These are phyloP conservation scores for Chrysoporthe deuterocubensis DNA, from an alignment of 2,329 filamentous ascomycete species.

Conservation along the genomic window DNA sequence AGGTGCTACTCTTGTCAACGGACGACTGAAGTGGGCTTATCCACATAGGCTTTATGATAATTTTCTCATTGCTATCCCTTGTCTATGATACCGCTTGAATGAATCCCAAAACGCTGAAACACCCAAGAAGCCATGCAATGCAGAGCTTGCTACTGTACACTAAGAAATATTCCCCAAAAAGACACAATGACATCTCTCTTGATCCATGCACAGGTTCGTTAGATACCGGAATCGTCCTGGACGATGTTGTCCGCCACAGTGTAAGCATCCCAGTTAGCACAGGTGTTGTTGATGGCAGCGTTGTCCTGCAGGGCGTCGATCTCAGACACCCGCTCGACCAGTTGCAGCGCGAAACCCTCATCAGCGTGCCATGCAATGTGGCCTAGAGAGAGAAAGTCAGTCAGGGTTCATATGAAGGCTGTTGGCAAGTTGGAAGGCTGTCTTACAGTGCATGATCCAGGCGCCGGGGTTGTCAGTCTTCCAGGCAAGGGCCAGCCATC, in stretches of 20 bases:
- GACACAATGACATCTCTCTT: too few relatives aligned
- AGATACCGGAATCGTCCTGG: slow-evolving; percentile 41
- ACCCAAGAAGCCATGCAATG: too few relatives aligned
- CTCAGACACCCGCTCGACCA: slow-evolving; percentile 39
- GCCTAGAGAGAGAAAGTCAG: background rate
- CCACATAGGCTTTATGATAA: too few relatives aligned
- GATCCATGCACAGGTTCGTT: slow-evolving; percentile 11
- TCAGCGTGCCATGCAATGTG: slow-evolving; percentile 42
- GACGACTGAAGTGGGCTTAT: too few relatives aligned
- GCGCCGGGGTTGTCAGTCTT: slow-evolving; percentile 25
- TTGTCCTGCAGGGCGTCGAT: slow-evolving; percentile 30
- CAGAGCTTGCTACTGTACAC: too few relatives aligned
- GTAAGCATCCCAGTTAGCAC: slow-evolving; percentile 38
- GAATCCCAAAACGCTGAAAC: too few relatives aligned
- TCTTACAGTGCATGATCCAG: slow-evolving; percentile 17
- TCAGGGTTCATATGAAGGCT: background rate
- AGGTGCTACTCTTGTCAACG: too few relatives aligned
- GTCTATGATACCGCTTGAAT: too few relatives aligned
- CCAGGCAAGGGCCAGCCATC: slow-evolving; percentile 20
- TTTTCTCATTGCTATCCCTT: too few relatives aligned
- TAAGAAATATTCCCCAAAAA: too few relatives aligned
- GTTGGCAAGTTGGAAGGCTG: background rate
- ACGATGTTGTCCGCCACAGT: slow-evolving; percentile 29
- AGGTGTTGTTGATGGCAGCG: slow-evolving; percentile 36
- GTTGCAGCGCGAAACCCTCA: slow-evolving; percentile 48